These are phyloP conservation scores for Candolleomyces efflorescens DNA, from an alignment of 768 basidiomycete species.

Conservation along the genomic window DNA sequence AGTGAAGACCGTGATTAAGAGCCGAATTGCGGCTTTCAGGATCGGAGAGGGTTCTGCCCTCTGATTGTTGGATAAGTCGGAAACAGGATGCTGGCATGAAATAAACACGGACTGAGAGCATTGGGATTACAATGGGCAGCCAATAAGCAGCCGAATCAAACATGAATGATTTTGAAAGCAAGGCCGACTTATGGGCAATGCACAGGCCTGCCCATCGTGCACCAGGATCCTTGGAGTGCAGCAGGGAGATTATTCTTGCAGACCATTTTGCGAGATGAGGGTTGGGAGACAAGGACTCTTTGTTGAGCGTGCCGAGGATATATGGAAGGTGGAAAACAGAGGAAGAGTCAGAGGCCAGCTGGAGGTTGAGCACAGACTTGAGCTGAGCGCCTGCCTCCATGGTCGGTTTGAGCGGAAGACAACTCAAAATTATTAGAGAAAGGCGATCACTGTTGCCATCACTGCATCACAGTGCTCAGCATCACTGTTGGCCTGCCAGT, in stretches of 20 bases:
- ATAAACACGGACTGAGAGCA: constrained; percentile 60
- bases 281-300: constrained; percentile 53
- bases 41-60: constrained; percentile 63
- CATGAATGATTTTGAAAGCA: constrained; percentile 54
- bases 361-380: constrained; percentile 62
- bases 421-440: not conserved
- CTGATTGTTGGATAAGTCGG: constrained; percentile 35
- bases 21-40: constrained; percentile 60
- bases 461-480: too few relatives aligned
- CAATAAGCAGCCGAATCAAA: constrained; percentile 71
- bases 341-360: constrained; percentile 65
- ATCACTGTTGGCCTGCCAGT: too few relatives aligned
- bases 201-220: constrained; percentile 79
- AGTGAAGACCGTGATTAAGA: constrained; percentile 59
- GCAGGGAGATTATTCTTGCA: constrained; percentile 64
- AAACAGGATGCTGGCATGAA: constrained; percentile 13
- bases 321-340: constrained; percentile 56
- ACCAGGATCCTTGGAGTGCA: constrained; percentile 74
- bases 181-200: constrained; percentile 63
- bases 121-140: constrained; percentile 60
- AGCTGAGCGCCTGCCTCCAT: constrained; percentile 53
- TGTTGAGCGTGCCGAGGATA: constrained; percentile 50
- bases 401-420: not conserved
- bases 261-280: constrained; percentile 72
- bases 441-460: too few relatives aligned